Evolutionary conservation across 306 rosid genomes (phyloP).

Genomic region (Arachis stenosperma): DNA sequence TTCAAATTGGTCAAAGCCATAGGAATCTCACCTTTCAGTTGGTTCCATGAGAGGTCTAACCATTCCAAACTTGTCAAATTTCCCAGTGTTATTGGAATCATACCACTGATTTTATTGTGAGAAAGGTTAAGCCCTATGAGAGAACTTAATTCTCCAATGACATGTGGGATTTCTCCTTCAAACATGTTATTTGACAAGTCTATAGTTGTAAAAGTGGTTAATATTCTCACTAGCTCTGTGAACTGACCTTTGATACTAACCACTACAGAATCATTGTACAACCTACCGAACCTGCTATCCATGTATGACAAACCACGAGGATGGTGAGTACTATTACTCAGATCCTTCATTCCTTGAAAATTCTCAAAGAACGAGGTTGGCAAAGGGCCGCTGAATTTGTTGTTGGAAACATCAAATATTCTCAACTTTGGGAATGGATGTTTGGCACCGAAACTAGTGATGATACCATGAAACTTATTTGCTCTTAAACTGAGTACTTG

Average conservation of each 20-base stretch:
- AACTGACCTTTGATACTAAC: conserved; percentile 29
- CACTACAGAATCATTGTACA: conserved; percentile 8
- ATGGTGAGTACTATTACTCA: too few relatives aligned
- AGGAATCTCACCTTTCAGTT: conserved; percentile 35
- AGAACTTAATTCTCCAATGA: conserved; percentile 33
- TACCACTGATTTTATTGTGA: conserved; percentile 41
- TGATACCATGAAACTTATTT: conserved; percentile 45
- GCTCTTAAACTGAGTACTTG: conserved; percentile 45
- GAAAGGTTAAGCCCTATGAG: conserved; percentile 45
- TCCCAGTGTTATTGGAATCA: conserved; percentile 35
- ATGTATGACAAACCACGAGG: conserved; percentile 3
- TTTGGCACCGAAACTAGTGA: conserved; percentile 12
- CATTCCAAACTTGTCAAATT: conserved; percentile 39
- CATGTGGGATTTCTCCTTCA: conserved; percentile 36
- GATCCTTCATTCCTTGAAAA: conserved; percentile 40
- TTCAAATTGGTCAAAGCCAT: conserved; percentile 20
- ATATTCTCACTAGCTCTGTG: not conserved
- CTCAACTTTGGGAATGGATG: not conserved
- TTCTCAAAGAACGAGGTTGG: conserved; percentile 29
- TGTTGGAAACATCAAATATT: conserved; percentile 22
- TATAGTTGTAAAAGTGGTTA: conserved; percentile 20
- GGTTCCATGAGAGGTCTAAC: conserved; percentile 49
- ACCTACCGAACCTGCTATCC: accelerated
- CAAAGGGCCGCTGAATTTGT: conserved; percentile 34
- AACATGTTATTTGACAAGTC: conserved; percentile 48